phyloP scores from a whole-genome alignment of 2,329 filamentous ascomycete genomes.

The Coniosporium tulheliwenetii region DNA sequence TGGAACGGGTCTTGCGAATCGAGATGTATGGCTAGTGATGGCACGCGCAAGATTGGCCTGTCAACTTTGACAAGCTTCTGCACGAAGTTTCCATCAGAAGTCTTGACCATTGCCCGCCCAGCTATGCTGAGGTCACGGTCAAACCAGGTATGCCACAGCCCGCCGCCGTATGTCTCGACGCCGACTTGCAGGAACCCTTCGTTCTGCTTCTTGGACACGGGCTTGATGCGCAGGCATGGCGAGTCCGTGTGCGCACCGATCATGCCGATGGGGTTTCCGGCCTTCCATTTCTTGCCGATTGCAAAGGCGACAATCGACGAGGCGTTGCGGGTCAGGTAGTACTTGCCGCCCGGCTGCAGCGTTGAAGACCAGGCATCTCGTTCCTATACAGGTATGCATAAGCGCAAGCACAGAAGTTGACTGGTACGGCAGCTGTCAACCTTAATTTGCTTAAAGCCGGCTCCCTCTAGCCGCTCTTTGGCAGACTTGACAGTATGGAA shows the following conservation, averaged over 20 bases:
- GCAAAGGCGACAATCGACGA: slow-evolving; percentile 89
- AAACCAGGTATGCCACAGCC: slow-evolving; percentile 97
- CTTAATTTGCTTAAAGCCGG: slow-evolving; percentile 75
- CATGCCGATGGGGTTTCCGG: slow-evolving; percentile 82
- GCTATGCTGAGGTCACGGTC: slow-evolving; percentile 87
- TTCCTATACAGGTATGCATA: slow-evolving; percentile 36
- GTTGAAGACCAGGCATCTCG: slow-evolving; percentile 73
- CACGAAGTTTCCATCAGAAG: slow-evolving; percentile 53
- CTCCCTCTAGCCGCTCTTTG: slow-evolving; percentile 58
- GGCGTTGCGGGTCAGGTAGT: slow-evolving; percentile 87
- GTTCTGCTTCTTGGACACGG: slow-evolving; percentile 74
- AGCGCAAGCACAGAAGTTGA: background rate
- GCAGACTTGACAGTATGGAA: slow-evolving; percentile 85
- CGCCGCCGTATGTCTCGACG: slow-evolving; percentile 92
- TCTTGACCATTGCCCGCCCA: slow-evolving; percentile 69
- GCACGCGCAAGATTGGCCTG: slow-evolving; percentile 78
- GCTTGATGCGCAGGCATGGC: slow-evolving; percentile 81
- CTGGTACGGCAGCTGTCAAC: slow-evolving; percentile 16
- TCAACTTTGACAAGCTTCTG: slow-evolving; percentile 84
- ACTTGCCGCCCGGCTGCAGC: slow-evolving; percentile 77
- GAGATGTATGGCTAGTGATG: slow-evolving; percentile 86
- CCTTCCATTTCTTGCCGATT: slow-evolving; percentile 78
- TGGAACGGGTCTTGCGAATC: slow-evolving; percentile 73
- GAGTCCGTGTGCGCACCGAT: slow-evolving; percentile 95
- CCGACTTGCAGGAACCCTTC: slow-evolving; percentile 88